Conservation (phyloP, 139 green algal genomes). For the Limnomonas spitsbergensis region DNA sequence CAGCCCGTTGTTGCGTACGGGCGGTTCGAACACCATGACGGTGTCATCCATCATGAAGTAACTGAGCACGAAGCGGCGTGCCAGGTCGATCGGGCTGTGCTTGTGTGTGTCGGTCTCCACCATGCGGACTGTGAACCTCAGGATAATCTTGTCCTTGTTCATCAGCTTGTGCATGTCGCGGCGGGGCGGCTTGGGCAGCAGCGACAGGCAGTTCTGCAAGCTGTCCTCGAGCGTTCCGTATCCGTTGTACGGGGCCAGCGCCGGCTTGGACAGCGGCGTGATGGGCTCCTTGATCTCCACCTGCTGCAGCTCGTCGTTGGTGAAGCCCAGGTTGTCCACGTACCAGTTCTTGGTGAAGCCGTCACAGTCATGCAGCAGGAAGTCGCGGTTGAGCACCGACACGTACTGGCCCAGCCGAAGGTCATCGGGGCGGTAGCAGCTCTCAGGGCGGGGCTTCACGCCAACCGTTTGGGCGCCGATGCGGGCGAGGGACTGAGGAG, state of each 20-base stretch:
- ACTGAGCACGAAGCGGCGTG: conserved; percentile 79
- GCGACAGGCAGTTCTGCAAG: conserved; percentile 78
- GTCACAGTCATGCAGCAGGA: conserved; percentile 86
- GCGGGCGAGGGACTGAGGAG: not conserved
- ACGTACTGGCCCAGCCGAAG: conserved; percentile 74
- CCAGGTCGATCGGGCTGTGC: conserved; percentile 38
- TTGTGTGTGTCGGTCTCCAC: conserved; percentile 52
- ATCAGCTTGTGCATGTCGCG: conserved; percentile 84
- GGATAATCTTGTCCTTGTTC: conserved; percentile 83
- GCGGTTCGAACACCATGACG: conserved; percentile 84
- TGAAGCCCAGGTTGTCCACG: conserved; percentile 62
- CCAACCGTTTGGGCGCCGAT: conserved; percentile 4
- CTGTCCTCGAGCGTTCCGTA: conserved; percentile 80
- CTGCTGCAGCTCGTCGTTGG: conserved; percentile 49
- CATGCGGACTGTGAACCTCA: conserved; percentile 66
- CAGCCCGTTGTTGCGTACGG: conserved; percentile 77
- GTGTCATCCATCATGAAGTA: conserved; percentile 91
- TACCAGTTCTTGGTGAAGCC: conserved; percentile 80
- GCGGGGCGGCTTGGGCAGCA: conserved; percentile 73
- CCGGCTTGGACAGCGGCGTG: conserved; percentile 31
- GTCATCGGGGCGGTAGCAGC: conserved; percentile 70
- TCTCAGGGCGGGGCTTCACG: conserved; percentile 25
- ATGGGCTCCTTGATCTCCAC: conserved; percentile 66
- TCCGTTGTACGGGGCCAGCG: conserved; percentile 76
- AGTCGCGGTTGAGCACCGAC: conserved; percentile 69